Evolutionary conservation across 1,284 basidiomycete genomes (phyloP), one percentile per base, ranked within the genome.

Genomic region (Butyriboletus appendiculatus): DNA sequence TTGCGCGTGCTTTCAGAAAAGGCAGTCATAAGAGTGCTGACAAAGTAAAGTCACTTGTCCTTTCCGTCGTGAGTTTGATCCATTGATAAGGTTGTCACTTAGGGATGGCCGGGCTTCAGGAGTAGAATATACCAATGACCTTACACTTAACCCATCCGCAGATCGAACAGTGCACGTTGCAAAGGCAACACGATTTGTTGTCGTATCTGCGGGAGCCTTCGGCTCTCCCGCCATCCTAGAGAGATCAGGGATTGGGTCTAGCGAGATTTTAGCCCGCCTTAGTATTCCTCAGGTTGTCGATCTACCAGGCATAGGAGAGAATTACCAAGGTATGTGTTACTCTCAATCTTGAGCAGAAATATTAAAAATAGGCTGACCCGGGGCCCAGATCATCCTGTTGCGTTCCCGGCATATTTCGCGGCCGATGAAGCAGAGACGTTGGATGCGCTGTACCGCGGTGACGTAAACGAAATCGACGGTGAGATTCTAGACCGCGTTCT

Each of bases 251-350:
- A 59, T 67, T 14, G 66, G 65, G 8, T 47, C 55, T 5, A 45
- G 34, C 26, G 38, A 52, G 5, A 28, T 62, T 39, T 49, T 67
- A 28, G 33, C 56, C 15, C 46, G 39, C 7, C 26, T 53, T 35
- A n/a, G 48, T 12, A 57, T 68, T n/a, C 45, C 46, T 14, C 56
- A 55, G 18, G 28, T 77, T n/a, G 77, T 81, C 28, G 74, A 82
- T 45, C 69, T 85, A 15, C 76, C 77, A 1, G 80, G 81, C 10
- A 81, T 85, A 2, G 82, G 83, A 7, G 76, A 80, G 55, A 71
- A 77, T 41, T 80, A 78, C 53, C 74, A 78, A 69, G 81, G 81
- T 76, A 54, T 43, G 67, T 53, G 14, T 22, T 34, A 37, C 28
- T 30, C n/a, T 18, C 35, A 1, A 35, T 8, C 16, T 26, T 18